Percentiles rank a stretch among this genome's conserved stretches.
Conservation (phyloP, 75 land plant genomes). For the Cupressus sempervirens region DNA sequence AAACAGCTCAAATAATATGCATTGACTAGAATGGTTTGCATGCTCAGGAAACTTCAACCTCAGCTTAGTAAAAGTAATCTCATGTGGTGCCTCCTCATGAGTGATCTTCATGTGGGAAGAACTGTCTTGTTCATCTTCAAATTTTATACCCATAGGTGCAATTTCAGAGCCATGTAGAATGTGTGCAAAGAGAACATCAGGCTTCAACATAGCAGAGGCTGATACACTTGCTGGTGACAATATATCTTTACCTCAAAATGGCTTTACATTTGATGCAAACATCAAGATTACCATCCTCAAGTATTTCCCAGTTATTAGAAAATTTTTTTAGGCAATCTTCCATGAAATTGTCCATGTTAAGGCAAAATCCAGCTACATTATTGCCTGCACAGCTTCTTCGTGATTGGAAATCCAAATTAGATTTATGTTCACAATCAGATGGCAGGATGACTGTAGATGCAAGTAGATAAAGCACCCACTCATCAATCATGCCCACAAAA, state of each 20-base stretch:
- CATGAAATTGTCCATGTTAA: conserved; percentile 32
- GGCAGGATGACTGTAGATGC: too few relatives aligned
- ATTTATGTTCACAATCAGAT: conserved; percentile 5
- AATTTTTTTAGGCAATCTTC: conserved; percentile 14
- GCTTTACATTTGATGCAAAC: neutral
- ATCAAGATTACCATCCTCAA: neutral
- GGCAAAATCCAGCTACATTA: conserved; percentile 35
- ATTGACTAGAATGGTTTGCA: conserved; percentile 57
- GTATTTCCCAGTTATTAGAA: neutral
- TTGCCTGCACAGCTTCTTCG: neutral
- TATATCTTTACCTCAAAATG: neutral
- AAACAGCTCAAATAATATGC: conserved; percentile 61
- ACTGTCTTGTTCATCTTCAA: conserved; percentile 15
- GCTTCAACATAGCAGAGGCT: neutral
- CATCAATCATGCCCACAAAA: too few relatives aligned
- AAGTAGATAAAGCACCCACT: too few relatives aligned
- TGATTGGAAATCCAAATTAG: neutral
- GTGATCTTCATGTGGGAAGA: conserved; percentile 56
- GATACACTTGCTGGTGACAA: neutral
- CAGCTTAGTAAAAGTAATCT: conserved; percentile 58
- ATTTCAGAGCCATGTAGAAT: conserved; percentile 20
- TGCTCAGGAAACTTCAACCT: conserved; percentile 49
- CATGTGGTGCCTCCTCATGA: conserved; percentile 80
- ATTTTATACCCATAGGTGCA: neutral
- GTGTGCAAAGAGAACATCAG: neutral